These are phyloP conservation scores for Cucumis sativus DNA, from an alignment of 306 rosid genomes.

Conservation along the genomic window Cucumber_9930_V3 NC_026657.2:8043001-8043500, in stretches of 20 bases:
- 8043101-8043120: slow-evolving; percentile 54
- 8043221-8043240: slow-evolving; percentile 75
- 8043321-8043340: slow-evolving; percentile 23
- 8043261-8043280: slow-evolving; percentile 32
- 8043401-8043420: slow-evolving; percentile 93
- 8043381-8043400: slow-evolving; percentile 57
- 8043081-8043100: slow-evolving; percentile 38
- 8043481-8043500: slow-evolving; percentile 38
- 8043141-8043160: slow-evolving; percentile 64
- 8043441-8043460: slow-evolving; percentile 49
- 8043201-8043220: slow-evolving; percentile 57
- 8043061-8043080: slow-evolving; percentile 51
- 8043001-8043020: slow-evolving; percentile 66
- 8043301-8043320: slow-evolving; percentile 21
- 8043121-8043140: slow-evolving; percentile 64
- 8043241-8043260: slow-evolving; percentile 68
- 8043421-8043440: slow-evolving; percentile 56
- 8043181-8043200: slow-evolving; percentile 49
- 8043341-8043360: slow-evolving; percentile 34
- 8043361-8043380: slow-evolving; percentile 61
- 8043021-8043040: slow-evolving; percentile 67
- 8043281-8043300: slow-evolving; percentile 26
- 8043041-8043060: slow-evolving; percentile 71
- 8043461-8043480: slow-evolving; percentile 42
- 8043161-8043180: slow-evolving; percentile 64